Conservation (phyloP, 371 early-diverging fungal genomes). For the Amoeboaphelidium protococcarum region DNA sequence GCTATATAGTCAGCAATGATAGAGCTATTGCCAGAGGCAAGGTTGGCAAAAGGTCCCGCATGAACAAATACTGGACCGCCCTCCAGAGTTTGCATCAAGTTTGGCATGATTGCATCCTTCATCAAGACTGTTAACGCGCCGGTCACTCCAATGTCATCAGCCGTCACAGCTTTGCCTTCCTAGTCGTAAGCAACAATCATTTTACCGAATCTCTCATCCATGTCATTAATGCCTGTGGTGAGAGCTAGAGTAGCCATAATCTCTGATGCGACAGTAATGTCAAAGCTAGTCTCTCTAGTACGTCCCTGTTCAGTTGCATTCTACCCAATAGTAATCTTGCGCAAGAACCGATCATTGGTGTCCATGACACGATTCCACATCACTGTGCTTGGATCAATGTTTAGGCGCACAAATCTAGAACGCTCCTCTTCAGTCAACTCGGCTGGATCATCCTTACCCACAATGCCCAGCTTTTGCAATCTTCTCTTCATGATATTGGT, state of each 20-base stretch:
- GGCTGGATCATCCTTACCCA: conserved; percentile 40
- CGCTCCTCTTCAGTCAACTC: conserved; percentile 53
- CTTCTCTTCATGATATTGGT: conserved; percentile 61
- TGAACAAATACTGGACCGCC: conserved; percentile 95
- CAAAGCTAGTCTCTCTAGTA: conserved; percentile 67
- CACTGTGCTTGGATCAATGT: conserved; percentile 69
- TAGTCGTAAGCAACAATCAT: conserved; percentile 78
- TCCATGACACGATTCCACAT: conserved; percentile 88
- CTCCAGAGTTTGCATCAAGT: conserved; percentile 84
- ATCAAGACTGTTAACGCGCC: conserved; percentile 85
- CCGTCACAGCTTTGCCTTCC: conserved; percentile 56
- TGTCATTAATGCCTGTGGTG: conserved; percentile 55
- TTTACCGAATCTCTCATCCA: conserved; percentile 66
- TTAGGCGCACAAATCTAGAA: conserved; percentile 48
- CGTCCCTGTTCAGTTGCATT: conserved; percentile 59
- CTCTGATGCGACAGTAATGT: conserved; percentile 89
- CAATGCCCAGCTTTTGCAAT: conserved; percentile 48
- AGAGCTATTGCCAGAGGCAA: conserved; percentile 87
- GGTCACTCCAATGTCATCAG: conserved; percentile 79
- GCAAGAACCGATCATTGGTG: conserved; percentile 78
- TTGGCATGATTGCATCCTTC: conserved; percentile 93
- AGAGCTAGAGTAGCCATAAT: conserved; percentile 89
- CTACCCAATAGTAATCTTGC: conserved; percentile 63
- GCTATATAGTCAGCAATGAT: conserved; percentile 80
- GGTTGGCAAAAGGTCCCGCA: conserved; percentile 94